These are phyloP conservation scores for Pestalotiopsis sp. DNA, from an alignment of 2,329 filamentous ascomycete genomes.

Conservation along the genomic window DNA sequence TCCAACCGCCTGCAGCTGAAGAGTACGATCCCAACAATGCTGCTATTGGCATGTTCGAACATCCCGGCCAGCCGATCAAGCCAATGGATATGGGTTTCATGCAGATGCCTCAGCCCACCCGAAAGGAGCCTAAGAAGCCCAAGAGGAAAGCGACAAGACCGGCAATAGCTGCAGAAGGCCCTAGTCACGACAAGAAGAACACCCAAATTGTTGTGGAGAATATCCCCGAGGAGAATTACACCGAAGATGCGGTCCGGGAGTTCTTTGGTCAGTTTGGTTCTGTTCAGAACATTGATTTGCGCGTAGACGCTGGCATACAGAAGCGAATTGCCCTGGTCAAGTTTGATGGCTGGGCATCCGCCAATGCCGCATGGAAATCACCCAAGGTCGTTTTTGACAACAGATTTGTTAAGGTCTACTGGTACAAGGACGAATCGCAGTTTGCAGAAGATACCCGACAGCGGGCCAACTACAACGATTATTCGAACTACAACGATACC, in stretches of 20 bases:
- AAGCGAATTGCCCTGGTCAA: constrained; percentile 72
- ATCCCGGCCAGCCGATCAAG: constrained; percentile 12
- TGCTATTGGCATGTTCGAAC: constrained; percentile 27
- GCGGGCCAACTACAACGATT: constrained; percentile 33
- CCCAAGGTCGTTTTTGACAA: constrained; percentile 85
- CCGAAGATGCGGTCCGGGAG: constrained; percentile 63
- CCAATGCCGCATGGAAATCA: constrained; percentile 72
- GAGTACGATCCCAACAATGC: constrained; percentile 65
- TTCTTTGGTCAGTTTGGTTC: constrained; percentile 77
- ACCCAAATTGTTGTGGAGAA: constrained; percentile 76
- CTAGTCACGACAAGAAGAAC: constrained; percentile 63
- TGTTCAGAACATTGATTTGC: constrained; percentile 66
- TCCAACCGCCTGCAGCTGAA: constrained; percentile 35
- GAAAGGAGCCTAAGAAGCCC: constrained; percentile 37
- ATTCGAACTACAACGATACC: constrained; percentile 25
- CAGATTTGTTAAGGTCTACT: constrained; percentile 83
- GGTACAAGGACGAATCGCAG: constrained; percentile 61
- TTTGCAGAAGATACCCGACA: constrained; percentile 30
- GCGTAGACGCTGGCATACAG: constrained; percentile 45
- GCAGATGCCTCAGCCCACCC: constrained; percentile 24
- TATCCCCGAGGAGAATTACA: constrained; percentile 73
- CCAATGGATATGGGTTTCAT: constrained; percentile 17
- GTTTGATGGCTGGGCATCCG: constrained; percentile 66
- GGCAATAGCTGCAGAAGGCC: constrained; percentile 66
- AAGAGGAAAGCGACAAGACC: constrained; percentile 47